Base-by-base conservation (phyloP, 2,329 filamentous ascomycete species). In the Lizonia empirigonia region DNA sequence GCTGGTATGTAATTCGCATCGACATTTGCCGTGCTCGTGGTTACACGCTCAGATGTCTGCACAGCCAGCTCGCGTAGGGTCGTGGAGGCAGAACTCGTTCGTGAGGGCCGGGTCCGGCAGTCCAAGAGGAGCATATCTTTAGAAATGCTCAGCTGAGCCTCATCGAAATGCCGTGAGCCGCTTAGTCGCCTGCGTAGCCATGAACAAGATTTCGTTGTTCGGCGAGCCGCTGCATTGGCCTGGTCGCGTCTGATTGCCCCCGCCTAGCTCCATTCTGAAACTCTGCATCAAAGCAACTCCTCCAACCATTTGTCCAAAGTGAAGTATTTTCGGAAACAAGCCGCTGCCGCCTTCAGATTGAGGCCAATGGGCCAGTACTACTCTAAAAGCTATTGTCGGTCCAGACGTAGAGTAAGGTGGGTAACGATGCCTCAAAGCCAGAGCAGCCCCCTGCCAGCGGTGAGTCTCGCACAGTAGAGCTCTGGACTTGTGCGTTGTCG, bases 401-500 rank as follows among this genome's bases (percentile, higher is more conserved):
- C 67, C 69, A 73, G 71, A 73, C 70, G 63, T 67, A 66, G 63
- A 57, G 62, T 66, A 63, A 55, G 56, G 71, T 70, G 71, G 64
- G 68, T 74, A 73, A 58, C 56, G 48, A 59, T 65, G 64, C 70
- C 62, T 73, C 68, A 73, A 73, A 72, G 73, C 65, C 57, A 59
- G 55, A 60, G 44, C 37, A 46, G 44, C 45, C 58, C 63, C 65
- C 58, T 55, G 55, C 32, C 33, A 54, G 58, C 64, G 59, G 62
- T 70, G 61, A 59, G 45, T 56, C 47, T 56, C 46, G 49, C 52
- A 49, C 40, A 48, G 49, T 55, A 55, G 58, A 59, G 57, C 52
- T 63, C 56, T 59, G 54, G 59, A 63, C 58, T 41, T 64, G 48
- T 67, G 57, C 59, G 54, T 56, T 60, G 44, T 64, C 52, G 52